phyloP scores from a whole-genome alignment of 306 rosid species.

The Trifolium dubium region DNA sequence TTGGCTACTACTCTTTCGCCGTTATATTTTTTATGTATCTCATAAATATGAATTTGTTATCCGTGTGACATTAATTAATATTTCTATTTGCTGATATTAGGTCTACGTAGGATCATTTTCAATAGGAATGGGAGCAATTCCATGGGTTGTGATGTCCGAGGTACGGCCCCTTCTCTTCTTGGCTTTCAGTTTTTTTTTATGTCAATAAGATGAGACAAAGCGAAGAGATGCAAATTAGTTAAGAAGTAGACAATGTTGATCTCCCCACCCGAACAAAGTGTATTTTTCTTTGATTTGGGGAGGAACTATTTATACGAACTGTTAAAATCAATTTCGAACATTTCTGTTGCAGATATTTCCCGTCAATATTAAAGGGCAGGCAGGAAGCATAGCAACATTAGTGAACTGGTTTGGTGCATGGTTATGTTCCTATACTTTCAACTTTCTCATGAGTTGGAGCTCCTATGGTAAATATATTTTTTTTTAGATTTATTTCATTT shows the following conservation, averaged over 20 bases:
- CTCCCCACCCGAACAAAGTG: no score
- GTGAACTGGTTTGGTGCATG: conserved; percentile 74
- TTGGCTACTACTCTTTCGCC: conserved; percentile 14
- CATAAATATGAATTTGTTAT: conserved; percentile 29
- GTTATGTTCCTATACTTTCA: conserved; percentile 30
- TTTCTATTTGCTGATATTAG: conserved; percentile 49
- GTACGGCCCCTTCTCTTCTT: conserved; percentile 43
- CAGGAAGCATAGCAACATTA: conserved; percentile 66
- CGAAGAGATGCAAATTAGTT: neutral
- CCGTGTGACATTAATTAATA: conserved; percentile 11
- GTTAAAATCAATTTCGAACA: conserved; percentile 9
- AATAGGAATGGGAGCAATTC: conserved; percentile 92
- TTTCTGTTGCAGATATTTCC: conserved; percentile 75
- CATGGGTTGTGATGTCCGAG: conserved; percentile 99
- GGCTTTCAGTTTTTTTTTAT: neutral
- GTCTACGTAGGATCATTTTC: conserved; percentile 78
- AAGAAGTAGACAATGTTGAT: conserved; percentile 8
- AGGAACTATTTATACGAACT: neutral
- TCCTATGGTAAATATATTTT: conserved; percentile 61
- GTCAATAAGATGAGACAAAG: neutral
- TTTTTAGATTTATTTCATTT: conserved; percentile 21
- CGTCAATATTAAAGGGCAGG: conserved; percentile 78
- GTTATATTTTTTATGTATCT: neutral
- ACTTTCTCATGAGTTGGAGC: conserved; percentile 87
- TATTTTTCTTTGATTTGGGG: neutral